A percentile compares a stretch with the other conserved stretches of the same genome.
phyloP scores from a whole-genome alignment of 306 rosid species.

The Gastrolobium bilobum region DNA sequence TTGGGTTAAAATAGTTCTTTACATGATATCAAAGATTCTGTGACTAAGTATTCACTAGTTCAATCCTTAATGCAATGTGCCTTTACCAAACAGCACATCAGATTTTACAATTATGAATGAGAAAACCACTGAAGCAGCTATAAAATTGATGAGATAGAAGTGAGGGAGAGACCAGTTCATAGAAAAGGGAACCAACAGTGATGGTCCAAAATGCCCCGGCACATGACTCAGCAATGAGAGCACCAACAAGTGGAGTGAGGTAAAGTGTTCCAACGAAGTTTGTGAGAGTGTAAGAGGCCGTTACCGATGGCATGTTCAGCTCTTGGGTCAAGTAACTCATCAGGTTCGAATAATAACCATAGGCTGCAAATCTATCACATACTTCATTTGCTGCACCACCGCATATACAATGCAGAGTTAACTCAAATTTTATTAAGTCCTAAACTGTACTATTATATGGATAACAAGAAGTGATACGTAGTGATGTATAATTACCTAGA shows the following conservation, averaged over 20 bases:
- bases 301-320: constrained; percentile 64
- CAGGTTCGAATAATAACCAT: constrained; percentile 62
- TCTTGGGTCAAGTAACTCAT: constrained; percentile 65
- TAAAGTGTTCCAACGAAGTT: constrained; percentile 62
- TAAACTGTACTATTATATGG: too few relatives aligned
- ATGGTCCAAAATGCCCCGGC: constrained; percentile 32
- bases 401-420: neutral
- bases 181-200: constrained; percentile 37
- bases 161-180: constrained; percentile 50
- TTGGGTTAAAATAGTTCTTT: too few relatives aligned
- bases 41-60: too few relatives aligned
- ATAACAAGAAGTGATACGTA: too few relatives aligned
- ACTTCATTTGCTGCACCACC: constrained; percentile 59
- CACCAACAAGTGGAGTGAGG: constrained; percentile 57
- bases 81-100: too few relatives aligned
- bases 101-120: too few relatives aligned
- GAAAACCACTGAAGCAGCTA: too few relatives aligned
- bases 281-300: constrained; percentile 70
- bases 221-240: constrained; percentile 20
- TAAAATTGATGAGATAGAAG: neutral
- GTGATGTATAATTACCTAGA: neutral
- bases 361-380: constrained; percentile 67
- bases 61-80: too few relatives aligned
- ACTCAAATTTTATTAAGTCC: too few relatives aligned
- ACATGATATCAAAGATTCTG: too few relatives aligned